These are phyloP conservation scores for Sphagnum tenellum DNA, from an alignment of 225 moss, liverwort and hornwort species.

Conservation along the genomic window DNA sequence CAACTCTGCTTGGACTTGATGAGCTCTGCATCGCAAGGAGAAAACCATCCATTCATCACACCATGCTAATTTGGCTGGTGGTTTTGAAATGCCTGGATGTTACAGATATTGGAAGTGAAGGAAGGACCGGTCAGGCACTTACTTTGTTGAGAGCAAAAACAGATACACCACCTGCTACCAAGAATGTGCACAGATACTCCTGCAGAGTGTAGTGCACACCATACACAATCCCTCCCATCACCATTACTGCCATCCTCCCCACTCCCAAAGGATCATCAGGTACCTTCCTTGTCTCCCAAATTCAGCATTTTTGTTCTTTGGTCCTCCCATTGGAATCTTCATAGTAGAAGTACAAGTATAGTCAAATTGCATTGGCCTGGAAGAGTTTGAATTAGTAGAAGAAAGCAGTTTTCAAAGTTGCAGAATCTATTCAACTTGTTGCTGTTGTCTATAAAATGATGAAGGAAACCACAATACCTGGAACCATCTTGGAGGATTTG, in stretches of 20 bases:
- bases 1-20: constrained; percentile 38
- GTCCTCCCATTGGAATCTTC: background rate
- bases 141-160: constrained; percentile 25
- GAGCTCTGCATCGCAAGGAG: constrained; percentile 36
- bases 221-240: constrained; percentile 39
- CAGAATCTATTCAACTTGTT: too few relatives aligned
- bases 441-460: too few relatives aligned
- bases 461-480: constrained; percentile 17
- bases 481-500: constrained; percentile 61
- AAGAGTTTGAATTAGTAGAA: too few relatives aligned
- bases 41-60: background rate
- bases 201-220: constrained; percentile 35
- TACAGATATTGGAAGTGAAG: background rate
- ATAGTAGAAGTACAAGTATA: background rate
- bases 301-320: too few relatives aligned
- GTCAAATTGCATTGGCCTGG: background rate
- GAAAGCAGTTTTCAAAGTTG: too few relatives aligned
- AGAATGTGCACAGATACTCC: constrained; percentile 42
- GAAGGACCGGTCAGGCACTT: background rate
- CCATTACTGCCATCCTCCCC: constrained; percentile 34
- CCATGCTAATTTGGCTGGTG: background rate
- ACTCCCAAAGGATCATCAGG: too few relatives aligned
- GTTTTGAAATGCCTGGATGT: too few relatives aligned
- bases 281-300: too few relatives aligned
- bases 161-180: constrained; percentile 44